Evolutionary conservation across 31 red algal species (phyloP).

Genomic region (Odonthalia washingtoniensis): DNA sequence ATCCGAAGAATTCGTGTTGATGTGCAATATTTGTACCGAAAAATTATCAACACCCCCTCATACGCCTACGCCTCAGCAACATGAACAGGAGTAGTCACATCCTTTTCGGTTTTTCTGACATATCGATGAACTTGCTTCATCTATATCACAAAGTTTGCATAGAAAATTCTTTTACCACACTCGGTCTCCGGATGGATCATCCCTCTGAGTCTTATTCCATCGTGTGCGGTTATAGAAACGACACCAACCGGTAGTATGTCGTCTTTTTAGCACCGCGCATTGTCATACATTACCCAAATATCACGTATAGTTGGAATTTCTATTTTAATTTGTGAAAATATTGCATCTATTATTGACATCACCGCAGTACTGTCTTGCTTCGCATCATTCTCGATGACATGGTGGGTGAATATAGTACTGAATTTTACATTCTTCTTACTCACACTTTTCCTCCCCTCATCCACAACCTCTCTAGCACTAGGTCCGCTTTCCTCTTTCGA

Average conservation of each 20-base stretch:
- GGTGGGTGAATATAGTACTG: no score
- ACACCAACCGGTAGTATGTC: not conserved
- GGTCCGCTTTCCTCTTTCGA: no score
- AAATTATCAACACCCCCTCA: not conserved
- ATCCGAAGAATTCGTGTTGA: no score
- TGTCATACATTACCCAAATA: no score
- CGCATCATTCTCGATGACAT: no score
- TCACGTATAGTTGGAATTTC: no score
- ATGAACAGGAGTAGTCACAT: not conserved
- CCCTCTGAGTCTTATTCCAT: not conserved
- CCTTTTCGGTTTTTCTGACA: not conserved
- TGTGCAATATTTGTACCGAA: not conserved
- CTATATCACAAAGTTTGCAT: not conserved
- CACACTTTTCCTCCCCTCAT: no score
- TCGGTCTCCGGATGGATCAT: not conserved
- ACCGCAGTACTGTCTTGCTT: no score
- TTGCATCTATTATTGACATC: no score
- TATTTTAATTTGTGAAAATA: no score
- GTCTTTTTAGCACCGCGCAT: not conserved
- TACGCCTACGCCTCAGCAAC: not conserved
- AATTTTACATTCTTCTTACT: no score
- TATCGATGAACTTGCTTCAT: not conserved
- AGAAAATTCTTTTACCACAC: not conserved
- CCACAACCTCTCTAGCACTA: no score
- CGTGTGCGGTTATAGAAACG: not conserved